Evolutionary conservation across 1,284 basidiomycete species (phyloP).

Genomic region (Cutaneotrichosporon mucoides): DNA sequence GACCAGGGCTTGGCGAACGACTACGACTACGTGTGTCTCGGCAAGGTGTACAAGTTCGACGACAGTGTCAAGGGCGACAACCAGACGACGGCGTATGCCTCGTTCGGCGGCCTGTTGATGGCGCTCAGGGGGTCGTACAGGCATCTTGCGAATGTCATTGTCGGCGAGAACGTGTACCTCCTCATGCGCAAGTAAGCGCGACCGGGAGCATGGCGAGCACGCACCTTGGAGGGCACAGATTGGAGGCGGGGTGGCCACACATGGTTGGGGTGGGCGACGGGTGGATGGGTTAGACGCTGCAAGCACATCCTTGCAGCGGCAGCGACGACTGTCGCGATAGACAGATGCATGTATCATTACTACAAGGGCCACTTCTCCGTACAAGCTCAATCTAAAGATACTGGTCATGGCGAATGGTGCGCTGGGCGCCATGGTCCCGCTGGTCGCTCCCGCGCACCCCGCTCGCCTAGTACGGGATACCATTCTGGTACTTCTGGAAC

Average conservation of each 20-base stretch:
- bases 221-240: too few relatives aligned
- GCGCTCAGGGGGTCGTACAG: slow-evolving; percentile 89
- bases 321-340: background rate
- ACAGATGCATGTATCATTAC: slow-evolving; percentile 21
- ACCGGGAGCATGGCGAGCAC: background rate
- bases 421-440: too few relatives aligned
- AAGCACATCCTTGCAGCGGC: background rate
- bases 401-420: too few relatives aligned
- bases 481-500: slow-evolving; percentile 53
- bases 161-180: slow-evolving; percentile 89
- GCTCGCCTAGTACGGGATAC: slow-evolving; percentile 32
- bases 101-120: slow-evolving; percentile 95
- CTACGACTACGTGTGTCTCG: slow-evolving; percentile 99
- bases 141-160: slow-evolving; percentile 85
- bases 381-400: background rate
- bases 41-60: slow-evolving; percentile 98
- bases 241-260: too few relatives aligned
- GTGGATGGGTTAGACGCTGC: background rate
- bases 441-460: background rate
- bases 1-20: slow-evolving; percentile 86
- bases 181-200: slow-evolving; percentile 67
- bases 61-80: slow-evolving; percentile 61
- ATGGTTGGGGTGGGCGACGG: background rate
- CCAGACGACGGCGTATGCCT: slow-evolving; percentile 76
- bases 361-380: too few relatives aligned